Evolutionary conservation across 805 yeast species (phyloP).

Genomic region (Saturnispora serradocipensis): DNA sequence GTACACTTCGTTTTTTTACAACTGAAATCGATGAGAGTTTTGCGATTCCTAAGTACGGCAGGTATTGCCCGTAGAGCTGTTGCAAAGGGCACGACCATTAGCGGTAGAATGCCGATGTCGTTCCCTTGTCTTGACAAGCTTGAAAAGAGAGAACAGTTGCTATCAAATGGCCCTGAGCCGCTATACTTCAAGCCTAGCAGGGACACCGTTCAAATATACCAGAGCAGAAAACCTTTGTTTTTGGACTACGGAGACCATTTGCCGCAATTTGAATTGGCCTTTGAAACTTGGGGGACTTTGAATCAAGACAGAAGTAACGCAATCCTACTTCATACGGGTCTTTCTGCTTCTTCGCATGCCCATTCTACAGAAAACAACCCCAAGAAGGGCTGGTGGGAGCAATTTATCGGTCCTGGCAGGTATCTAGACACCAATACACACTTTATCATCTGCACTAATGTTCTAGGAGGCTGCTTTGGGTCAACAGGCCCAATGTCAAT

Average conservation of each 20-base stretch:
- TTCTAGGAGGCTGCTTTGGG: conserved; percentile 91
- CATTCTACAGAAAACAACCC: conserved; percentile 63
- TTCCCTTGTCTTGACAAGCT: conserved; percentile 82
- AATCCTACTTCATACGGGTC: conserved; percentile 77
- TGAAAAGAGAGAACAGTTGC: conserved; percentile 40
- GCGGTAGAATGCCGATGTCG: conserved; percentile 39
- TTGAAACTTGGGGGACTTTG: conserved; percentile 84
- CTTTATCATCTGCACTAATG: conserved; percentile 84
- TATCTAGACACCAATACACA: conserved; percentile 74
- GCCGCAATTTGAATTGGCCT: conserved; percentile 74
- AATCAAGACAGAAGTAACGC: conserved; percentile 60
- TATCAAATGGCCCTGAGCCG: conserved; percentile 72
- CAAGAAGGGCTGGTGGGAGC: conserved; percentile 92
- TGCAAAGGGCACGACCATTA: background rate
- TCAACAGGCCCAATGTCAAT: conserved; percentile 84
- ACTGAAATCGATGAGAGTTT: background rate
- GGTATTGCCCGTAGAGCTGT: background rate
- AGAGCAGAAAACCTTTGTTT: conserved; percentile 48
- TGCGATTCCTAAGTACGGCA: background rate
- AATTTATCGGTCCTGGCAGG: conserved; percentile 77
- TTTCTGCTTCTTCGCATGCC: conserved; percentile 92
- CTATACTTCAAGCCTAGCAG: conserved; percentile 58
- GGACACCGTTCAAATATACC: conserved; percentile 56
- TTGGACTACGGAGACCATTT: conserved; percentile 77
- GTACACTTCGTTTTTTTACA: background rate